phyloP scores from a whole-genome alignment of 2,329 filamentous ascomycete genomes.

The Colletotrichum lindemuthianum region DNA sequence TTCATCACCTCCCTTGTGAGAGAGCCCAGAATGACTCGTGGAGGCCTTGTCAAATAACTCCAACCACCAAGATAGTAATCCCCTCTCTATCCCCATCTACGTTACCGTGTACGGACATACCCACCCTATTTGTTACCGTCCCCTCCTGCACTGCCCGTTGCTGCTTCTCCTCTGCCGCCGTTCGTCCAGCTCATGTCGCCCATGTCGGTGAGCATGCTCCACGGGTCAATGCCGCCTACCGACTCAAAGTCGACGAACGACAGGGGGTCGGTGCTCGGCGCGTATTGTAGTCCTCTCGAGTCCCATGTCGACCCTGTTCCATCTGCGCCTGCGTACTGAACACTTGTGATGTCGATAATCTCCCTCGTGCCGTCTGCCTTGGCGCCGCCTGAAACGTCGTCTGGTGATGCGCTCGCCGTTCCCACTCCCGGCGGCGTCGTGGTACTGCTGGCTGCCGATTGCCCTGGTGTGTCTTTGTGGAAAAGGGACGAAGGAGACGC shows the following conservation, averaged over 20 bases:
- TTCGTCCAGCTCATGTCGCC: constrained; percentile 26
- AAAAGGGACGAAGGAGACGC: constrained; percentile 19
- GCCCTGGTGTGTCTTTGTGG: constrained; percentile 27
- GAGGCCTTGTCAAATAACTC: too few species aligned
- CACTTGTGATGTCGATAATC: constrained; percentile 29
- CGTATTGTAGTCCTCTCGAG: constrained; percentile 29
- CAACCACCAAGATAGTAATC: too few species aligned
- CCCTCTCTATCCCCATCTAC: neutral
- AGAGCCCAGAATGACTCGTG: neutral
- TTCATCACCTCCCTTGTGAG: neutral
- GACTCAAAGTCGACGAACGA: constrained; percentile 22
- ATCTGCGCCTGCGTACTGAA: constrained; percentile 18
- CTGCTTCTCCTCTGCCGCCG: neutral
- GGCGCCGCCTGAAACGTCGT: neutral
- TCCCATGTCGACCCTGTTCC: constrained; percentile 22
- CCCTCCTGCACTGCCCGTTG: neutral
- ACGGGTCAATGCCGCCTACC: constrained; percentile 29
- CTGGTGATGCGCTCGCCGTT: constrained; percentile 8
- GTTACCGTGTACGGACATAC: too few species aligned
- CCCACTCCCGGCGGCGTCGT: constrained; percentile 10
- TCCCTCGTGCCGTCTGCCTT: constrained; percentile 2
- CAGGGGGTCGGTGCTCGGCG: constrained; percentile 25
- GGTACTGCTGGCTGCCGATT: constrained; percentile 12
- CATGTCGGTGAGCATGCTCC: constrained; percentile 26
- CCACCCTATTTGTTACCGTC: too few species aligned